Percentiles rank a stretch among this genome's conserved stretches.
Conservation (phyloP, 768 basidiomycete species). For the Russula brevipes region DNA sequence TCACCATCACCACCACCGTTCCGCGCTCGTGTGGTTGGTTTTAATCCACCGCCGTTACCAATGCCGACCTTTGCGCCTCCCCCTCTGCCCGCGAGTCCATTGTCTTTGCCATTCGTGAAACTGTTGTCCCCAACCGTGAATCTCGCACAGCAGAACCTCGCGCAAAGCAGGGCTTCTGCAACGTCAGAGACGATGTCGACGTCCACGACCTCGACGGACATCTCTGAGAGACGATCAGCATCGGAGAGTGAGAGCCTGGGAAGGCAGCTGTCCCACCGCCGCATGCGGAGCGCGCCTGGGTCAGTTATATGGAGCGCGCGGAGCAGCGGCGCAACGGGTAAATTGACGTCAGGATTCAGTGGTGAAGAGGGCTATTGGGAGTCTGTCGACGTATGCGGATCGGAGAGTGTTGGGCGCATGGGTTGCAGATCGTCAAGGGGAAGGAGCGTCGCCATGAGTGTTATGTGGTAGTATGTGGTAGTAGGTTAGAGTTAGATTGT, state of each 20-base stretch:
- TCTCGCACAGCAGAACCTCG: constrained; percentile 21
- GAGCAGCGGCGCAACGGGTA: constrained; percentile 16
- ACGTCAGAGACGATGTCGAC: constrained; percentile 20
- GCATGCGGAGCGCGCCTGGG: constrained; percentile 24
- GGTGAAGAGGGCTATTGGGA: constrained; percentile 25
- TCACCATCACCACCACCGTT: constrained; percentile 15
- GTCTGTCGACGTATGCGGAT: constrained; percentile 18
- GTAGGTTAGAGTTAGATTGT: background rate
- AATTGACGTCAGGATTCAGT: constrained; percentile 12
- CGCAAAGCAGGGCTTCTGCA: constrained; percentile 15
- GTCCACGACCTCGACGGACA: constrained; percentile 19
- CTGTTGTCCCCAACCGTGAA: constrained; percentile 24
- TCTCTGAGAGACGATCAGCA: constrained; percentile 7
- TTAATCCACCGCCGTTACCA: constrained; percentile 4
- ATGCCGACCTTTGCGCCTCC: constrained; percentile 25
- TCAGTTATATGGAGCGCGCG: constrained; percentile 23
- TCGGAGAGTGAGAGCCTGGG: constrained; percentile 11
- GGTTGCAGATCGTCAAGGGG: constrained; percentile 11
- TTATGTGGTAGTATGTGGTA: constrained; percentile 25
- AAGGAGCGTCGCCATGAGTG: constrained; percentile 20
- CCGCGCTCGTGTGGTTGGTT: background rate
- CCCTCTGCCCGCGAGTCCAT: constrained; percentile 7
- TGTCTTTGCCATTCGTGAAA: constrained; percentile 16
- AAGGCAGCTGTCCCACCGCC: constrained; percentile 18
- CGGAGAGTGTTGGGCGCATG: constrained; percentile 15